Base-by-base conservation (phyloP, 345 rosid genomes). In the Erucastrum elatum region DNA sequence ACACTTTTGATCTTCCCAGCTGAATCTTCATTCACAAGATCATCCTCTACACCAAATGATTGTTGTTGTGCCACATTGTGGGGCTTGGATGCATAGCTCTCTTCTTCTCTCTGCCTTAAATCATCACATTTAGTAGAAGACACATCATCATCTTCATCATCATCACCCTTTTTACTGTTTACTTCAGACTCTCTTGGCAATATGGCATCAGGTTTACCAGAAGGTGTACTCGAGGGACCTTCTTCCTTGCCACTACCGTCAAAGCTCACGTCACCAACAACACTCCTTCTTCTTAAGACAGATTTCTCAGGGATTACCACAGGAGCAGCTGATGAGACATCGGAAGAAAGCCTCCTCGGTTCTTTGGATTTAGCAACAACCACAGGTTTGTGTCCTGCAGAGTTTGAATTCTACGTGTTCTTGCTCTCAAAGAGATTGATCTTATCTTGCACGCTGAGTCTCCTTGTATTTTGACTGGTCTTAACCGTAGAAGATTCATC, bases 381-480 rank as follows among this genome's bases (percentile, higher is more conserved):
- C 1, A 82, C 75, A 25, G 91, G 86, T 82, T 95, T 86, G 83
- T 44, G 91, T 44, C 94, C 89, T n/a, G n/a, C n/a, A n/a, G n/a
- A n/a, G n/a, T n/a, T n/a, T 3, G 81, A 77, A 77, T 67, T 88
- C 78, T 87, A 97, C 74, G 89, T 93, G 78, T 89, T 95, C 72
- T 91, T 93, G 83, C 79, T 93, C 84, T 95, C 99, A 53, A 95
- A 95, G 69, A 95, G 91, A 76, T 87, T 95, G 68, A 95, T 95
- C 75, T 97, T 85, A 73, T 95, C 99, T 83, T 93, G 98, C 68
- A 95, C 99, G 41, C 99, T 95, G 74, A 95, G 99, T 74, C 90
- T 80, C 84, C 98, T 88, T 15, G 88, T 68, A 44, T 86, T 84
- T 56, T 67, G 64, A 66, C 84, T 92, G 80, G 88, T 67, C 6